Conservation (phyloP, 768 basidiomycete species). For the Asterophora parasitica region DNA sequence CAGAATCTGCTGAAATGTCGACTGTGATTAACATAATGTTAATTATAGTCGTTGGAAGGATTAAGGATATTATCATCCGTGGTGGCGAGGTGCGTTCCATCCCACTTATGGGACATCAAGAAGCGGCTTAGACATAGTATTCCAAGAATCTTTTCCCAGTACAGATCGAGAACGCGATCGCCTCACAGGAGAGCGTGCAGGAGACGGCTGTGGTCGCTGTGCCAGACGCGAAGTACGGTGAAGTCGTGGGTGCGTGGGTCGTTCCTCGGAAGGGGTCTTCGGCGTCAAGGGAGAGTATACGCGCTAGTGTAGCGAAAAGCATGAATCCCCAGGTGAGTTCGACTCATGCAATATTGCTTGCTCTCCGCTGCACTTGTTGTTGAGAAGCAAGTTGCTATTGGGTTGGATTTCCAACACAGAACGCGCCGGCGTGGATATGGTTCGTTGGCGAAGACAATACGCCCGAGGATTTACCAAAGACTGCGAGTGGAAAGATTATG, state of each 20-base stretch:
- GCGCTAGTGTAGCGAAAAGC: slow-evolving; percentile 42
- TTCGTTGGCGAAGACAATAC: slow-evolving; percentile 66
- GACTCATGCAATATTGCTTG: neutral
- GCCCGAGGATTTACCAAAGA: slow-evolving; percentile 66
- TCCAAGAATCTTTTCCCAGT: slow-evolving; percentile 70
- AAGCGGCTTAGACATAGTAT: neutral
- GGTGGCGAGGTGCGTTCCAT: slow-evolving; percentile 62
- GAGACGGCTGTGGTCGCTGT: slow-evolving; percentile 76
- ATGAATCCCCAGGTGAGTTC: slow-evolving; percentile 77
- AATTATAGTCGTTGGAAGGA: slow-evolving; percentile 67
- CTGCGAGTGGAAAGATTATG: slow-evolving; percentile 84
- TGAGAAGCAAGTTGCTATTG: neutral
- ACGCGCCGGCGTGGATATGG: slow-evolving; percentile 81
- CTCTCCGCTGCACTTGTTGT: too few species aligned
- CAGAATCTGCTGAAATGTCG: neutral
- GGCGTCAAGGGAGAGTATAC: slow-evolving; percentile 48
- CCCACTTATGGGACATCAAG: neutral
- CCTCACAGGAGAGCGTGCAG: slow-evolving; percentile 47
- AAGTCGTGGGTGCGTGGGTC: slow-evolving; percentile 81
- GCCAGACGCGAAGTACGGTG: slow-evolving; percentile 63
- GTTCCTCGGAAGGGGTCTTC: slow-evolving; percentile 40
- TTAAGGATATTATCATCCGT: slow-evolving; percentile 85
- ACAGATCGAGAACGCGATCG: slow-evolving; percentile 76
- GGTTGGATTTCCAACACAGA: slow-evolving; percentile 35
- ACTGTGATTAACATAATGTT: too few species aligned